Evolutionary conservation across 139 green algal species (phyloP).

Genomic region (Chlorella sp.): DNA sequence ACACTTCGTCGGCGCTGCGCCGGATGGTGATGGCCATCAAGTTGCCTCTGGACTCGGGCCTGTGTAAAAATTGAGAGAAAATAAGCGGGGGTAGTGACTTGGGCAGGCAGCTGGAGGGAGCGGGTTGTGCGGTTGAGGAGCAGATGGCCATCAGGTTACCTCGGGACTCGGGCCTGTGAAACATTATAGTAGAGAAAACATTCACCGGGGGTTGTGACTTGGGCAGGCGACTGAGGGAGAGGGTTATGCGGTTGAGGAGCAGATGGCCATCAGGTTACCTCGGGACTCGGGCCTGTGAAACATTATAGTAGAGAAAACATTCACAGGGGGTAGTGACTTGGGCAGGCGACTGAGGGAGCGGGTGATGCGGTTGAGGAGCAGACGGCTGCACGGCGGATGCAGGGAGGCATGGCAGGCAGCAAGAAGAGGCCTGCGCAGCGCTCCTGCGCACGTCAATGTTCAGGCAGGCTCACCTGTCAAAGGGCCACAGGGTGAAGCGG

Average conservation of each 20-base stretch:
- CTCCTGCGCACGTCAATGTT: too few species aligned
- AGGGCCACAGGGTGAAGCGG: constrained; percentile 40
- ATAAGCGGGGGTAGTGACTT: not conserved
- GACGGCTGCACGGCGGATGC: not conserved
- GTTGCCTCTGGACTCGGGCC: constrained; percentile 36
- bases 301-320: too few species aligned
- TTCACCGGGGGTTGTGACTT: not conserved
- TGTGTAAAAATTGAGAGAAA: not conserved
- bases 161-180: constrained; percentile 31
- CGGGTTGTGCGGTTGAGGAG: not conserved
- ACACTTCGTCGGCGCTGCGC: constrained; percentile 19
- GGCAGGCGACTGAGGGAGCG: too few species aligned
- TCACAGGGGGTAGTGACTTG: not conserved
- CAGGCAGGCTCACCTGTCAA: constrained; percentile 38
- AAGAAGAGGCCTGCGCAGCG: too few species aligned
- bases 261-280: not conserved
- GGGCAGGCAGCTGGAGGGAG: too few species aligned
- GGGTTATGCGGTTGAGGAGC: not conserved
- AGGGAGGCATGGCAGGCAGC: not conserved
- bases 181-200: too few species aligned
- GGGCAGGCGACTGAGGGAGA: too few species aligned
- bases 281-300: constrained; percentile 33
- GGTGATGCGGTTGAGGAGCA: not conserved
- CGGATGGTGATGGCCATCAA: constrained; percentile 36
- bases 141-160: not conserved